Conservation (phyloP, 768 basidiomycete species). For the Trametes maxima region DNA sequence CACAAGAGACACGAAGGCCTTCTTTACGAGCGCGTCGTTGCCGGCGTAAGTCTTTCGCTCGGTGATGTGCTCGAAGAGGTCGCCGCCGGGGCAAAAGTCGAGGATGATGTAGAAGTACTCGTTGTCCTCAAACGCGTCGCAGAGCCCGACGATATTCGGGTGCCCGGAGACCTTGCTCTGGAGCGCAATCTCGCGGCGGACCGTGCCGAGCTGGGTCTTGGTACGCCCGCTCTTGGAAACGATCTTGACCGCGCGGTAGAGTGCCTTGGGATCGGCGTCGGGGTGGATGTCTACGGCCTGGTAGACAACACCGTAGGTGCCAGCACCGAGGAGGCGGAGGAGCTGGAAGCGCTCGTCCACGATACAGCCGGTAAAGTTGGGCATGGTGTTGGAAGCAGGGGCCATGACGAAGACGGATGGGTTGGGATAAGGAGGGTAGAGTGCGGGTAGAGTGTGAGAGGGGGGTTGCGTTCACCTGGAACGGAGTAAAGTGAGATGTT, state of each 20-base stretch:
- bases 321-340: constrained; percentile 83
- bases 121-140: constrained; percentile 62
- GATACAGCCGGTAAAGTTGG: constrained; percentile 32
- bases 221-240: constrained; percentile 14
- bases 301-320: constrained; percentile 96
- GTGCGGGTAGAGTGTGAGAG: constrained; percentile 4
- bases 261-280: background rate
- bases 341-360: constrained; percentile 78
- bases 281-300: constrained; percentile 60
- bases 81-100: constrained; percentile 46
- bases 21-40: constrained; percentile 19
- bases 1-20: constrained; percentile 51
- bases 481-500: constrained; percentile 4
- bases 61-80: constrained; percentile 50
- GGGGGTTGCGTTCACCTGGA: constrained; percentile 17
- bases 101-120: constrained; percentile 69
- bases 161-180: constrained; percentile 57
- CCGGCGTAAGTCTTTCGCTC: constrained; percentile 34
- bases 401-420: constrained; percentile 16
- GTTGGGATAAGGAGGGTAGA: background rate
- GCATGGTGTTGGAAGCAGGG: constrained; percentile 15
- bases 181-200: constrained; percentile 67
- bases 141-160: constrained; percentile 68
- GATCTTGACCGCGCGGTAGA: constrained; percentile 28
- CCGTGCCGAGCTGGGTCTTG: constrained; percentile 25